These are phyloP conservation scores for Zygoascus flipseniorum DNA, from an alignment of 805 yeast species.

Conservation along the genomic window DNA sequence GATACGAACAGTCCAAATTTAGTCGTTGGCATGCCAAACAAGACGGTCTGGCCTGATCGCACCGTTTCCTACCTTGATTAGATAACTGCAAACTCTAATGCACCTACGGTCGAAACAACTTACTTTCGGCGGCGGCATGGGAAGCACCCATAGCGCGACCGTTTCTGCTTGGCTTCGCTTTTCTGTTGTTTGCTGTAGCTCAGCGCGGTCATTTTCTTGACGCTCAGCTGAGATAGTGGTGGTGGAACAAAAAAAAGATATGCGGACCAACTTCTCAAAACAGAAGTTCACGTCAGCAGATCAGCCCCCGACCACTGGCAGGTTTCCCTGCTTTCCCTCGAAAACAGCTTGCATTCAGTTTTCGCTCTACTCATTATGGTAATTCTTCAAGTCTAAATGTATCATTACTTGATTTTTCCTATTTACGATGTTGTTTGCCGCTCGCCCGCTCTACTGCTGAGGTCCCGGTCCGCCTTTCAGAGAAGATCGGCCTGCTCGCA, in stretches of 20 bases:
- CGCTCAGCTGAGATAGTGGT: no score
- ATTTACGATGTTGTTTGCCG: not conserved
- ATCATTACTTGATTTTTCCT: not conserved
- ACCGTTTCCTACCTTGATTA: conserved; percentile 38
- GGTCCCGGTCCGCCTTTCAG: conserved; percentile 43
- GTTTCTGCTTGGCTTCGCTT: not conserved
- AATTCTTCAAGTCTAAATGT: not conserved
- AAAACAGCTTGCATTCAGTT: no score
- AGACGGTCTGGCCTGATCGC: conserved; percentile 61
- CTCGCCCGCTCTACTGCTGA: not conserved
- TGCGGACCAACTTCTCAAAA: no score
- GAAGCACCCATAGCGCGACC: conserved; percentile 49
- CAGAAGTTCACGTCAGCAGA: no score
- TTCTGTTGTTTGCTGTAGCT: not conserved
- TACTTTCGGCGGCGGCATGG: conserved; percentile 66
- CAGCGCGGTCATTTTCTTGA: not conserved
- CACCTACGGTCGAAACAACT: conserved; percentile 5
- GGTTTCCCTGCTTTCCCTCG: no score
- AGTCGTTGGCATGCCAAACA: conserved; percentile 65
- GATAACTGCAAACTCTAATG: no score
- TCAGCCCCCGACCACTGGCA: no score
- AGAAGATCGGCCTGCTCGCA: conserved; percentile 94
- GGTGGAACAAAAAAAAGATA: no score
- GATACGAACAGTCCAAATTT: conserved; percentile 62
- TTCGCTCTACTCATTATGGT: no score